Evolutionary conservation across 495 filamentous ascomycete genomes (phyloP).

Genomic region (Darksidea phi): DNA sequence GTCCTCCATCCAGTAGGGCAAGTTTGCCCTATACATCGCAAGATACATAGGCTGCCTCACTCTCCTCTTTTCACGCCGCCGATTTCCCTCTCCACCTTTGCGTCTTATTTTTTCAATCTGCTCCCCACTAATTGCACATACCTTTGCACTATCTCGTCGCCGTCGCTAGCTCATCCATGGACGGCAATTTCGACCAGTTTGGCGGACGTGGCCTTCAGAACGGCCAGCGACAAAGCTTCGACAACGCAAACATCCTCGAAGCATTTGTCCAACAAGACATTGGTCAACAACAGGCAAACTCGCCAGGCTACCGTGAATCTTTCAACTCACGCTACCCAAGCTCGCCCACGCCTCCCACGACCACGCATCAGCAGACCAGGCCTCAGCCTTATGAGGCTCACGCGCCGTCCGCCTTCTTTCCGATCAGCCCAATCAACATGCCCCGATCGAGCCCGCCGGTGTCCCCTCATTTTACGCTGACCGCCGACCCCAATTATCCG

Average conservation of each 20-base stretch:
- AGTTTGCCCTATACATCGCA: neutral
- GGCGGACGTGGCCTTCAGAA: neutral
- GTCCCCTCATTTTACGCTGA: neutral
- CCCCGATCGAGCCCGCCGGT: neutral
- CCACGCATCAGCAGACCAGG: no score
- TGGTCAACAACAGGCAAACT: neutral
- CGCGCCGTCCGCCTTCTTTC: neutral
- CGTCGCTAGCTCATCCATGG: neutral
- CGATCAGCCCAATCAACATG: neutral
- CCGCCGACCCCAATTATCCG: neutral
- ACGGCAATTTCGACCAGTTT: neutral
- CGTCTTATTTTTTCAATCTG: neutral
- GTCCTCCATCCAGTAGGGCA: conserved; percentile 1
- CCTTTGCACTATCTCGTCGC: neutral
- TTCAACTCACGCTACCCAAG: neutral
- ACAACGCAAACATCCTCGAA: neutral
- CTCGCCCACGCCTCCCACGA: neutral
- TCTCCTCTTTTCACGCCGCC: neutral
- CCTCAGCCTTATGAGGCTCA: neutral
- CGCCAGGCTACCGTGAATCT: neutral
- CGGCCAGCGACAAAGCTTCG: neutral
- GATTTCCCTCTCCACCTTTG: neutral
- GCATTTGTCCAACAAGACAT: neutral
- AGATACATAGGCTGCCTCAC: neutral
- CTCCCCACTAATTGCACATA: neutral